Conservation (phyloP, 441 rosid species). For the Populus hybrid region DNA sequence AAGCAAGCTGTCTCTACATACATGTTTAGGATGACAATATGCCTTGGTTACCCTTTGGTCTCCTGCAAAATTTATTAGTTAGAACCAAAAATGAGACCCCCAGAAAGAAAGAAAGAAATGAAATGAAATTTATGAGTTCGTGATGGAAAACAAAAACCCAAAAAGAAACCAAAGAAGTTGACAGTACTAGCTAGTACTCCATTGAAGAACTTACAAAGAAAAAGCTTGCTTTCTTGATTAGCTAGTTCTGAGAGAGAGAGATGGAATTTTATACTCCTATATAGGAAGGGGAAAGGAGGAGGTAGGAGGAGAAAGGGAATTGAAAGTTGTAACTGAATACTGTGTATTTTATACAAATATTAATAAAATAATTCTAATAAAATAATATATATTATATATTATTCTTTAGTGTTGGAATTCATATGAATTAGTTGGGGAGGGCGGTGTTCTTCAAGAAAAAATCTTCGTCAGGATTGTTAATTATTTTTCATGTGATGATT, state of each 20-base stretch:
- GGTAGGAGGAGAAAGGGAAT: not conserved
- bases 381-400: too few relatives aligned
- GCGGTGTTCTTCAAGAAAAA: not conserved
- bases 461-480: not conserved
- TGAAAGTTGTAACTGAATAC: not conserved
- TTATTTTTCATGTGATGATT: not conserved
- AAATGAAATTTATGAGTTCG: too few relatives aligned
- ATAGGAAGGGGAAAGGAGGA: not conserved
- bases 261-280: not conserved
- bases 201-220: not conserved
- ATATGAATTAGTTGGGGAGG: not conserved
- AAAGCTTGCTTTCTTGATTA: not conserved
- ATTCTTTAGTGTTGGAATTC: not conserved
- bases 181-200: not conserved
- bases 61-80: not conserved
- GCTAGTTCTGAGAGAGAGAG: not conserved
- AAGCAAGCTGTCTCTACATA: not conserved
- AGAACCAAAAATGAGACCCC: not conserved
- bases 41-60: not conserved
- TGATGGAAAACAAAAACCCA: not conserved
- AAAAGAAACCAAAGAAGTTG: not conserved
- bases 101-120: not conserved
- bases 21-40: not conserved
- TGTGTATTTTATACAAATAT: not conserved
- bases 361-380: too few relatives aligned